phyloP scores from a whole-genome alignment of 495 filamentous ascomycete genomes.

The Penicillium fimorum region DNA sequence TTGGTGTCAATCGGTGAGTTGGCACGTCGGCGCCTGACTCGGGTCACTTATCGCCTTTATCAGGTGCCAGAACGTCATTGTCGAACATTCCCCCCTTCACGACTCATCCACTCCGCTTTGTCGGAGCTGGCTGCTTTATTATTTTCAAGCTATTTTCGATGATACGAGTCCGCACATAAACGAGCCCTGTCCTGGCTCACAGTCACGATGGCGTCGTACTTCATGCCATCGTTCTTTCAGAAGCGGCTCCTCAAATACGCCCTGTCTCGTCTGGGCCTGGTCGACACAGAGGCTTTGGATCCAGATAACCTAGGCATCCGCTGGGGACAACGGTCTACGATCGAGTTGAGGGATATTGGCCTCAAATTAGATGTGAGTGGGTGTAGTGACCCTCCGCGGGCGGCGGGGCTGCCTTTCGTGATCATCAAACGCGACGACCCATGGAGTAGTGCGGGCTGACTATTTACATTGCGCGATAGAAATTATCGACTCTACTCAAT shows the following conservation, averaged over 20 bases:
- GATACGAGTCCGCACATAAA: slow-evolving; percentile 25
- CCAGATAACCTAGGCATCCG: slow-evolving; percentile 75
- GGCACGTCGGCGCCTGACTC: slow-evolving; percentile 37
- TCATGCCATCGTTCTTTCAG: slow-evolving; percentile 75
- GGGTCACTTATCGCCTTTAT: slow-evolving; percentile 34
- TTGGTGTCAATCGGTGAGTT: slow-evolving; percentile 12
- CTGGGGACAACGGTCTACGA: slow-evolving; percentile 69
- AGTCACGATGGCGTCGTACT: slow-evolving; percentile 49
- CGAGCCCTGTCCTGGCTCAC: slow-evolving; percentile 36
- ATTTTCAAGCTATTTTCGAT: slow-evolving; percentile 18
- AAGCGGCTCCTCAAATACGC: slow-evolving; percentile 80
- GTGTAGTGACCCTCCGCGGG: slow-evolving; percentile 3
- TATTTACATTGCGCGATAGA: slow-evolving; percentile 46
- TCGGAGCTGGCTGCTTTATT: slow-evolving; percentile 7
- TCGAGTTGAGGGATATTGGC: slow-evolving; percentile 80
- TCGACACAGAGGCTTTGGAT: slow-evolving; percentile 79
- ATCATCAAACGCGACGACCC: not conserved
- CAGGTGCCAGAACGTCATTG: slow-evolving; percentile 35
- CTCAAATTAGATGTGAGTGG: slow-evolving; percentile 65
- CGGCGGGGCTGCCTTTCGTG: slow-evolving; percentile 4
- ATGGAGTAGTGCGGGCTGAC: slow-evolving; percentile 15
- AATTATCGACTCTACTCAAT: slow-evolving; percentile 68
- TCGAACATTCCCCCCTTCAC: slow-evolving; percentile 12
- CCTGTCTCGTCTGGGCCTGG: slow-evolving; percentile 71
- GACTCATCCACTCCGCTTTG: slow-evolving; percentile 12